Percentiles rank a stretch among this genome's conserved stretches.
Conservation (phyloP, 108 stramenopile species). For the Cyclotella cryptica region DNA sequence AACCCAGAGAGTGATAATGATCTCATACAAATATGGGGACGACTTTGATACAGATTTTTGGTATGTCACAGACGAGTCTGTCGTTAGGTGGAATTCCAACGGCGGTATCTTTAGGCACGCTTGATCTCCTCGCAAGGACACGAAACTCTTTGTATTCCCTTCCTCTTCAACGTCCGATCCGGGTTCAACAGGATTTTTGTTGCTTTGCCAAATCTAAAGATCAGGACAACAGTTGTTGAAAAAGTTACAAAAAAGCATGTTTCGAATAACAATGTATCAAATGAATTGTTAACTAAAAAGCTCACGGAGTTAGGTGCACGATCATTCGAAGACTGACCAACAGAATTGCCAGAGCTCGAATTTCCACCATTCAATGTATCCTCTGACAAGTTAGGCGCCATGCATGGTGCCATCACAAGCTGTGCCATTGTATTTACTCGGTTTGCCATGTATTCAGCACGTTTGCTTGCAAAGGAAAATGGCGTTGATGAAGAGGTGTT, state of each 20-base stretch:
- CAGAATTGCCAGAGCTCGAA: background rate
- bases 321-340: constrained; percentile 11
- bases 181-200: constrained; percentile 38
- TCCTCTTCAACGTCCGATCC: constrained; percentile 76
- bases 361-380: constrained; percentile 36
- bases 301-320: constrained; percentile 1
- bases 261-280: background rate
- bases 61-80: constrained; percentile 3
- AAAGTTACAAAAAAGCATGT: background rate
- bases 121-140: constrained; percentile 45
- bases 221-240: background rate
- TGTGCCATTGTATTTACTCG: constrained; percentile 78
- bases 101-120: constrained; percentile 32
- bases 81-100: constrained; percentile 37
- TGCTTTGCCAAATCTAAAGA: constrained; percentile 7
- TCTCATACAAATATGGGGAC: constrained; percentile 44
- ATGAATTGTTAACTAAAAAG: background rate
- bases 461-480: constrained; percentile 53
- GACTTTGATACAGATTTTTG: background rate
- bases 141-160: constrained; percentile 26
- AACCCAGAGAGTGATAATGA: constrained; percentile 50
- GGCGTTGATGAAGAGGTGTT: constrained; percentile 23
- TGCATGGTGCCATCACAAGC: constrained; percentile 86
- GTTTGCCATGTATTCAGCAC: constrained; percentile 64
- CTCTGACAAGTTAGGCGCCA: constrained; percentile 58